These are phyloP conservation scores for Candida maesae DNA, from an alignment of 805 yeast species.

Conservation along the genomic window DNA sequence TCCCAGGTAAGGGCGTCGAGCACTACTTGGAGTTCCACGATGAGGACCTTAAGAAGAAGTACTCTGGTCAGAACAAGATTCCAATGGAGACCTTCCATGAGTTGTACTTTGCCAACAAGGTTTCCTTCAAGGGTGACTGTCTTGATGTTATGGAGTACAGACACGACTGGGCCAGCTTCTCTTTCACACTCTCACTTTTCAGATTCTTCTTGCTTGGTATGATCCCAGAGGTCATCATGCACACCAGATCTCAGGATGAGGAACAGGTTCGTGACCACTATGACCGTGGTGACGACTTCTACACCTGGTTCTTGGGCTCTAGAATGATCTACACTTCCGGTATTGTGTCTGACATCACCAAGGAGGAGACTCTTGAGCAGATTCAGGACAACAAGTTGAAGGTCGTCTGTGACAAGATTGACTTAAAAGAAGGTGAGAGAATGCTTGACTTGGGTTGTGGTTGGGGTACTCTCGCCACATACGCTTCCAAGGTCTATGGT, in stretches of 20 bases:
- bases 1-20: constrained; percentile 76
- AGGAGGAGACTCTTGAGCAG: constrained; percentile 71
- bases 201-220: constrained; percentile 78
- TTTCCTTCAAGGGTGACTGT: constrained; percentile 82
- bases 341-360: constrained; percentile 63
- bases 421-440: constrained; percentile 64
- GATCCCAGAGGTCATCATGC: constrained; percentile 91
- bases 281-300: constrained; percentile 95
- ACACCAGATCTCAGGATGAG: constrained; percentile 90
- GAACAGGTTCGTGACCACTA: constrained; percentile 95
- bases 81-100: constrained; percentile 94
- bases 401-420: constrained; percentile 83
- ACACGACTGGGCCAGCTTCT: constrained; percentile 87
- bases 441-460: constrained; percentile 90
- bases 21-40: constrained; percentile 81
- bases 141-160: constrained; percentile 80
- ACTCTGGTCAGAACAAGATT: constrained; percentile 69
- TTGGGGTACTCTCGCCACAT: constrained; percentile 91
- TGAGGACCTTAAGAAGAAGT: constrained; percentile 60
- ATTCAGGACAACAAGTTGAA: constrained; percentile 88
- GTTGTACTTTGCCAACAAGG: constrained; percentile 78
- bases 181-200: constrained; percentile 73
- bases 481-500: constrained; percentile 76
- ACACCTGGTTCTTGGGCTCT: constrained; percentile 91
- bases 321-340: constrained; percentile 94